These are phyloP conservation scores for Tuber borchii DNA, from an alignment of 495 filamentous ascomycete species.

Conservation along the genomic window DNA sequence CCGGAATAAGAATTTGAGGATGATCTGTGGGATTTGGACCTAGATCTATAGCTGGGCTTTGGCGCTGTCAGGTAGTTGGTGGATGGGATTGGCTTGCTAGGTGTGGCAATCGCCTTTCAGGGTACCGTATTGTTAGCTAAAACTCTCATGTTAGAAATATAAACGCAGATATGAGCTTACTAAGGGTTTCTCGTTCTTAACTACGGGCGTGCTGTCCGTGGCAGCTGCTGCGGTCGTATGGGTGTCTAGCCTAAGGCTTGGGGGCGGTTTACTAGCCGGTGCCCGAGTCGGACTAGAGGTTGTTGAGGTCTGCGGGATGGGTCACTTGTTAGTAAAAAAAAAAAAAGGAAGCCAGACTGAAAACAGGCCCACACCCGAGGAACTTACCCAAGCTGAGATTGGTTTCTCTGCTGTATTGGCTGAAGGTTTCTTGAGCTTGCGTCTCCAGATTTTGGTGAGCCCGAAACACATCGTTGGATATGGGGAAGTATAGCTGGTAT, in stretches of 20 bases:
- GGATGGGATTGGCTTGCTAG: neutral
- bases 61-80: neutral
- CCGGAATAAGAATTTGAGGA: neutral
- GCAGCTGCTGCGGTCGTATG: neutral
- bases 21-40: neutral
- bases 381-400: neutral
- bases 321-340: neutral
- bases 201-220: neutral
- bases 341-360: neutral
- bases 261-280: neutral
- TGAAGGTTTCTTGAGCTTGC: neutral
- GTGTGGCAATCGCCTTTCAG: neutral
- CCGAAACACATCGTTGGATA: neutral
- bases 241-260: neutral
- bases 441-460: neutral
- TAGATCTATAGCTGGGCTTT: neutral
- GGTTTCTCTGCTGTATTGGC: neutral
- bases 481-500: neutral
- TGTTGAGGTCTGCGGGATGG: neutral
- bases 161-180: neutral
- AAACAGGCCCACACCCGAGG: neutral
- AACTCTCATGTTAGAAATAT: neutral
- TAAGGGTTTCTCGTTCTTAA: neutral
- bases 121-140: neutral
- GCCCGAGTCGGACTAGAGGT: neutral